Evolutionary conservation across 768 basidiomycete species (phyloP).

Genomic region (Leccinum rimulosum): DNA sequence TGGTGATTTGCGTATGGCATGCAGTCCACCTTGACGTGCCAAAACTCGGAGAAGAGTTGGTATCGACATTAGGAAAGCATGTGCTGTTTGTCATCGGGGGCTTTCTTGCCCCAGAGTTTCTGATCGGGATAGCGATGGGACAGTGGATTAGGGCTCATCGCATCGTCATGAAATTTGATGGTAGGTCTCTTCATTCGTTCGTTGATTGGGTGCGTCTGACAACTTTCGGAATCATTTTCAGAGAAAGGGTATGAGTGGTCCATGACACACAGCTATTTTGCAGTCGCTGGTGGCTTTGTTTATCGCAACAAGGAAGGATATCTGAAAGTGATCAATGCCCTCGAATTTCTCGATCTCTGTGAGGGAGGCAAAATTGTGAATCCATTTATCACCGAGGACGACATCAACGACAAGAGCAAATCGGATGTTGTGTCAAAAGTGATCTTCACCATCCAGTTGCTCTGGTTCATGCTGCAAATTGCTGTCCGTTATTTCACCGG

Average conservation of each 20-base stretch:
- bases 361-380: neutral
- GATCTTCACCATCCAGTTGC: neutral
- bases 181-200: neutral
- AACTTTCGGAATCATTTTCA: neutral
- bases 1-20: neutral
- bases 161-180: neutral
- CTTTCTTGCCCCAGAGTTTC: neutral
- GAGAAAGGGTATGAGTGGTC: neutral
- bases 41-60: neutral
- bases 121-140: neutral
- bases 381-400: neutral
- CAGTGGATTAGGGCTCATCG: neutral
- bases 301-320: too few relatives aligned
- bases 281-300: too few relatives aligned
- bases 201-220: neutral
- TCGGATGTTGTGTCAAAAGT: neutral
- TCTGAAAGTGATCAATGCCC: neutral
- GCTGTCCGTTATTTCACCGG: neutral
- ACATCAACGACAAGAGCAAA: conserved; percentile 4
- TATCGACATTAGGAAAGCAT: neutral
- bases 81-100: neutral
- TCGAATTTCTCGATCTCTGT: neutral
- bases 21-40: neutral
- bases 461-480: neutral
- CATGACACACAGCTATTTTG: too few relatives aligned